These are phyloP conservation scores for Durusdinium trenchii DNA, from an alignment of 73 alveolate genomes.

Conservation along the genomic window DNA sequence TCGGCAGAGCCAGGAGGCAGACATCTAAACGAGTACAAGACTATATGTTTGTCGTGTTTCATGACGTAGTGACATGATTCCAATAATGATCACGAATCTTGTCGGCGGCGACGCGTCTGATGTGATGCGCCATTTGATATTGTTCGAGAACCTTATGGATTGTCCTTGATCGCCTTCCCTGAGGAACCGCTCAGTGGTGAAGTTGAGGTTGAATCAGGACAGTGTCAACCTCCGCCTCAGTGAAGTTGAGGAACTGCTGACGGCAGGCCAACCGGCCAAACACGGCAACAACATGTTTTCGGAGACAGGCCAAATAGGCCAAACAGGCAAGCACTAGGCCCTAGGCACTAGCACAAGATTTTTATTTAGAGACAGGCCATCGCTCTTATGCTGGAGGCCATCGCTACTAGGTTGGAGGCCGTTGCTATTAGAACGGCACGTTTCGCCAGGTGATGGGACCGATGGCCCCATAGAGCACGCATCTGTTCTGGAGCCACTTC, in stretches of 20 bases:
- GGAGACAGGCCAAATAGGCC: neutral
- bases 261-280: slow-evolving; percentile 58
- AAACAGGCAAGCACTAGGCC: neutral
- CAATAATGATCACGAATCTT: too few relatives aligned
- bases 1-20: neutral
- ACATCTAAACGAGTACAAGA: neutral
- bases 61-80: too few relatives aligned
- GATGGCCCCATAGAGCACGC: slow-evolving; percentile 65
- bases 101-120: too few relatives aligned
- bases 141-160: too few relatives aligned
- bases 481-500: slow-evolving; percentile 65
- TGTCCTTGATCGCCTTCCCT: neutral
- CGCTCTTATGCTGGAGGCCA: neutral
- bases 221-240: slow-evolving; percentile 71
- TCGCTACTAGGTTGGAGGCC: neutral
- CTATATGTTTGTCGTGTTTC: too few relatives aligned
- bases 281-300: too few relatives aligned
- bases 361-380: too few relatives aligned
- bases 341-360: neutral
- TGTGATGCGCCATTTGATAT: too few relatives aligned
- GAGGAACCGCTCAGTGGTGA: slow-evolving; percentile 85
- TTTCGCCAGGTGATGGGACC: slow-evolving; percentile 65
- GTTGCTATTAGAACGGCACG: neutral
- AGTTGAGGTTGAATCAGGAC: slow-evolving; percentile 57
- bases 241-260: slow-evolving; percentile 46